phyloP scores from a whole-genome alignment of 2,329 filamentous ascomycete genomes.

The Thelonectria olida region DNA sequence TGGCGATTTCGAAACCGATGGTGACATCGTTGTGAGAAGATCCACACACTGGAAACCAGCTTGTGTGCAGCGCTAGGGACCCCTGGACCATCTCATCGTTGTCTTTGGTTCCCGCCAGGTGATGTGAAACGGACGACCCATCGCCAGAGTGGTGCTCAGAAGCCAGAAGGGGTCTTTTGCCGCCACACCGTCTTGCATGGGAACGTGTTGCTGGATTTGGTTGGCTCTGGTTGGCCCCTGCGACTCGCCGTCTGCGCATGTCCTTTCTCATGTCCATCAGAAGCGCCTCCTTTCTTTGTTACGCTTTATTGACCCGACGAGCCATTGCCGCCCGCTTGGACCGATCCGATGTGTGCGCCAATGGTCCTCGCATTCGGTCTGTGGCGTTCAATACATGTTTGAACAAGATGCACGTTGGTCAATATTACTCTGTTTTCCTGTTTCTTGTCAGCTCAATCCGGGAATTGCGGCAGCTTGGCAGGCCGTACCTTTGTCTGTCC shows the following conservation, averaged over 20 bases:
- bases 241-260: conserved; percentile 3
- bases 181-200: conserved; percentile 14
- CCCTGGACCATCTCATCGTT: conserved; percentile 10
- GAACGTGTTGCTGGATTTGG: conserved; percentile 3
- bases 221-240: conserved; percentile 3
- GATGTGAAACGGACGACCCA: conserved; percentile 16
- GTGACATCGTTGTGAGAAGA: conserved; percentile 10
- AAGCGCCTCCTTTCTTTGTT: conserved; percentile 25
- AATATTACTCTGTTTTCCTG: background rate
- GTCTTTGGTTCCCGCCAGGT: conserved; percentile 1
- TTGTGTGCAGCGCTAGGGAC: background rate
- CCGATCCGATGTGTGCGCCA: conserved; percentile 12
- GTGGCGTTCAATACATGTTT: conserved; percentile 11
- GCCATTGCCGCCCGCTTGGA: conserved; percentile 11
- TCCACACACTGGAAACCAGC: conserved; percentile 22
- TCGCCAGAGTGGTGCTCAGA: background rate
- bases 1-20: conserved; percentile 9
- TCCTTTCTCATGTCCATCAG: conserved; percentile 23
- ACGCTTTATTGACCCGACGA: background rate
- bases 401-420: conserved; percentile 2
- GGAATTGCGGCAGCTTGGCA: conserved; percentile 5
- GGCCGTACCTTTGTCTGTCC: conserved; percentile 18
- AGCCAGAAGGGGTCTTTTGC: background rate
- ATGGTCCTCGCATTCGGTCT: background rate
- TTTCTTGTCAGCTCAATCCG: background rate